Percentiles rank a stretch among this genome's conserved stretches.
These are phyloP conservation scores for Ustilago cynodontis DNA, from an alignment of 1,284 basidiomycete species.

Conservation along the genomic window DNA sequence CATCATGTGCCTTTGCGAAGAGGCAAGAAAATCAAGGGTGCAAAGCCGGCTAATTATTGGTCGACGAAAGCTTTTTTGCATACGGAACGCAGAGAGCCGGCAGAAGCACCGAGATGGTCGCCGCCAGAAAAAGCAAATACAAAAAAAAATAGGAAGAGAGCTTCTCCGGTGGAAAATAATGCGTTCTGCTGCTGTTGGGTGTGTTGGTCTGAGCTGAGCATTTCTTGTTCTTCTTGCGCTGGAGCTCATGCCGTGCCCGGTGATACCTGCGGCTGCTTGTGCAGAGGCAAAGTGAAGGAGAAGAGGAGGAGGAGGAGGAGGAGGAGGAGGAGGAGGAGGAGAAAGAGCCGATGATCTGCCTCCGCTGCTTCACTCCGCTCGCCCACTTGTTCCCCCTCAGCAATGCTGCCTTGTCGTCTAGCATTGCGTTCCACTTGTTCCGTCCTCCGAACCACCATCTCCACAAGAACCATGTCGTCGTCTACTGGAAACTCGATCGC, in stretches of 20 bases:
- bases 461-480: constrained; percentile 40
- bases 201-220: constrained; percentile 5
- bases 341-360: not conserved
- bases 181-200: constrained; percentile 1
- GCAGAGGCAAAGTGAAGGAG: too few species aligned
- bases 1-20: not conserved
- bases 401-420: constrained; percentile 46
- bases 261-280: too few species aligned
- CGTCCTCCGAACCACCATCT: constrained; percentile 25
- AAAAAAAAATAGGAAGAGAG: constrained; percentile 5
- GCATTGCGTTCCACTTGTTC: constrained; percentile 33
- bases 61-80: not conserved
- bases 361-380: not conserved
- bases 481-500: constrained; percentile 32
- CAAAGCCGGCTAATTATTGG: constrained; percentile 15
- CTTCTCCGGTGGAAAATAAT: constrained; percentile 4
- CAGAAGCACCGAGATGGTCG: constrained; percentile 34
- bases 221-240: not conserved
- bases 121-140: constrained; percentile 8
- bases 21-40: not conserved
- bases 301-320: too few species aligned
- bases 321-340: too few species aligned
- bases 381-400: constrained; percentile 9
- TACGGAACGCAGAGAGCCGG: constrained; percentile 30
- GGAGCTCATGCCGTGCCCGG: not conserved